Evolutionary conservation across 75 land plant genomes (phyloP).

Genomic region (Sequoia sempervirens): DNA sequence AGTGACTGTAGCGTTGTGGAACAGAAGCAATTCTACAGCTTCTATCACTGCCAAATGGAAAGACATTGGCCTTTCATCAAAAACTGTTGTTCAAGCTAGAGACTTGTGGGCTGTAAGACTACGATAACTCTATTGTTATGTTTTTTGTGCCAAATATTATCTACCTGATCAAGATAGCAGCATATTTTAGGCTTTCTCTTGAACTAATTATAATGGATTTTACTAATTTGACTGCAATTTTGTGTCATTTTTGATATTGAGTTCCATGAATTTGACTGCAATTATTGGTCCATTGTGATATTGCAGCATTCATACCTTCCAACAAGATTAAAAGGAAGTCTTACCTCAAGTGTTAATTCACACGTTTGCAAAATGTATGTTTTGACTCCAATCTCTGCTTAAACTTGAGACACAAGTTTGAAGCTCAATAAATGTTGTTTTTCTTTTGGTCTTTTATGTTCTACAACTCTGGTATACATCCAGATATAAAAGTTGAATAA

Average conservation of each 20-base stretch:
- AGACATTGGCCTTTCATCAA: slow-evolving; percentile 46
- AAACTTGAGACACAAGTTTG: background rate
- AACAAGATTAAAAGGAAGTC: background rate
- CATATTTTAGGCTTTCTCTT: background rate
- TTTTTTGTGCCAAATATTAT: background rate
- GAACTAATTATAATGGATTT: background rate
- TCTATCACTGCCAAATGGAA: slow-evolving; percentile 55
- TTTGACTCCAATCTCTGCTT: background rate
- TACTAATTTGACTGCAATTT: background rate
- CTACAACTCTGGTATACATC: no score
- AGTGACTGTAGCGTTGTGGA: slow-evolving; percentile 54
- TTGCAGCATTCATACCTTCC: slow-evolving; percentile 3
- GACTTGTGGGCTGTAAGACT: slow-evolving; percentile 71
- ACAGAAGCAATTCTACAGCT: slow-evolving; percentile 39
- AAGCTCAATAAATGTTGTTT: background rate
- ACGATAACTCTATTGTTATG: background rate
- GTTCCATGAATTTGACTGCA: background rate
- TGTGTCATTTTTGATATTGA: background rate
- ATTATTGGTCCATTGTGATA: background rate
- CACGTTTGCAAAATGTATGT: slow-evolving; percentile 42
- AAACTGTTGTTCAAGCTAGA: slow-evolving; percentile 35
- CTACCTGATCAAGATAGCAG: no score
- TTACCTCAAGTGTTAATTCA: slow-evolving; percentile 22
- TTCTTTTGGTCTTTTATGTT: no score
- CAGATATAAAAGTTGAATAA: no score